Evolutionary conservation across 331 rosid species (phyloP), one percentile per base, ranked within the genome.

Genomic region (Quercus lobata): DNA sequence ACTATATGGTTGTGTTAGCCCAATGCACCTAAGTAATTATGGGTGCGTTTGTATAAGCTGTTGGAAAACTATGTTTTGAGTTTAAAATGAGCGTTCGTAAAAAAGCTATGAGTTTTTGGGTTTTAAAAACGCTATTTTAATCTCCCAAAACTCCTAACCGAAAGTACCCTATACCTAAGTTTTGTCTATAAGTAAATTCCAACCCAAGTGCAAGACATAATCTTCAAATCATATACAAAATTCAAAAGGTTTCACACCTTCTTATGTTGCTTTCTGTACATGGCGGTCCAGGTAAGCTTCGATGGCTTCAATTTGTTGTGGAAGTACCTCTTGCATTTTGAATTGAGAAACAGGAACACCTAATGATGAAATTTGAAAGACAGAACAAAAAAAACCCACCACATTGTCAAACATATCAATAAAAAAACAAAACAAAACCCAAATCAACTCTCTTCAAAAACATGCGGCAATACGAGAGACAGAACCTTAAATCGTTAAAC

Each of bases 231-330:
- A 49, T 11, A 21, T 34, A n/a, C 7, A 68, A 21, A 30, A 55
- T 56, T 19, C 1, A 12, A 12, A 9, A 16, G 14, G 8, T 1
- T 55, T 30, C 52, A 49, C 37, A 93, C 97, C 97, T 91, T 93
- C 87, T 93, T 93, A 65, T 93, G 97, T 37, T 93, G 97, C 91
- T 93, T 93, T 85, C 96, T 82, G 76, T 73, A 91, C 97, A 93
- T 93, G 57, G 97, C 96, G 71, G 94, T 93, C 97, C 96, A 93
- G 56, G 97, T 93, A 49, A 93, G 96, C 92, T 93, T 93, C 1
- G 94, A 91, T 14, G 97, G 96, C 93, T 93, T 93, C 94, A 93
- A 49, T 7, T 82, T 84, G 71, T 93, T 93, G 87, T 93, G 97
- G 79, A 93, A 93, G 78, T 93, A 93, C 84, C 97, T 84, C 78